Base-by-base conservation (phyloP, 306 rosid genomes). In the cucumber (Cucumis sativus) region DNA sequence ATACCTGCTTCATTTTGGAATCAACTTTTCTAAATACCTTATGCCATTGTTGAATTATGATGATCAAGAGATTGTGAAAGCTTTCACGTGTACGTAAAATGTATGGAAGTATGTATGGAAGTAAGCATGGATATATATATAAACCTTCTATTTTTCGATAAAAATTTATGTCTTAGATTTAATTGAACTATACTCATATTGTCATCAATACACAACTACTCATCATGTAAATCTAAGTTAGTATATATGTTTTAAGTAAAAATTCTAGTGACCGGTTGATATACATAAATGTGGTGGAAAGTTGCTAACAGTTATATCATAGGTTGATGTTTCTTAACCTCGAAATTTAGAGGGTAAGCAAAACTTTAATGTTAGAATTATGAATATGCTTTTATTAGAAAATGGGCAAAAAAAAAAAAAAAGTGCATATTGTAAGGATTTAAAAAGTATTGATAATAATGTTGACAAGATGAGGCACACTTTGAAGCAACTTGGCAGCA, bases 401-500 rank as follows among this genome's bases (percentile, higher is more conserved):
- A 54, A 18, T 18, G 59, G 15, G 3, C 20, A 65, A 69, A 14
- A 4, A 28, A 47, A 51, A 41, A 37, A 69, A 13, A 4, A 16
- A 70, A 51, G 16, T 72, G 76, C 41, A 70, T 47, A 4, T 4
- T 13, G 58, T 18, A 70, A 7, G 54, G 7, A 4, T 72, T 49
- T 25, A 45, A 72, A 72, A 72, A 72, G 61, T 6, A 25, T 14
- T 64, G 30, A 17, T 20, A 39, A 49, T 25, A 39, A 49, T 25
- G 76, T 72, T 72, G 59, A 70, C 58, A 70, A 21, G 75, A 70
- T 70, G 41, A 47, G 58, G 16, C 75, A 45, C 21, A 69, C 13
- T 69, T 69, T 37, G 60, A 14, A 10, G 76, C 76, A 71, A 71
- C 11, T 71, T 71, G 60, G 76, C 59, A 70, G 54, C 76, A 70